Evolutionary conservation across 2,329 filamentous ascomycete genomes (phyloP).

Genomic region (Botryosphaeria dothidea): DNA sequence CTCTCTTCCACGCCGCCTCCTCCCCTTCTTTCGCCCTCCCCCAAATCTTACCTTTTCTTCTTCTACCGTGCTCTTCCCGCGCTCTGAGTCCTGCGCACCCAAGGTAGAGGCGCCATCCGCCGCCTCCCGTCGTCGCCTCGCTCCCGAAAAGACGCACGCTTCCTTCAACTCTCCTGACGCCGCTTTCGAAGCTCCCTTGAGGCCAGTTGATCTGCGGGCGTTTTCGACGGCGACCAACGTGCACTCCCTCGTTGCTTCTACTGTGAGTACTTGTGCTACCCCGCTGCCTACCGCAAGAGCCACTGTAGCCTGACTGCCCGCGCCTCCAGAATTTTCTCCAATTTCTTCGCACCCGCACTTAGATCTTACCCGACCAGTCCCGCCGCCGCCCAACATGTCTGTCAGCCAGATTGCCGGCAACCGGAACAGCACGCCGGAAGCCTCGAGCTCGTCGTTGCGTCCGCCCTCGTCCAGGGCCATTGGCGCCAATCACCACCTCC

Average conservation of each 20-base stretch:
- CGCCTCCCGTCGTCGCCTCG: constrained; percentile 10
- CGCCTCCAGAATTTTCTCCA: constrained; percentile 2
- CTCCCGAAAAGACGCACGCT: constrained; percentile 3
- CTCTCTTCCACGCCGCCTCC: constrained; percentile 8
- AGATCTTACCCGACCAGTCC: background rate
- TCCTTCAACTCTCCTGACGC: constrained; percentile 18
- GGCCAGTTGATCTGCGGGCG: constrained; percentile 21
- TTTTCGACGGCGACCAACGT: constrained; percentile 6
- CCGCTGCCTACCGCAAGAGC: background rate
- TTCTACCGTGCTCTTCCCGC: constrained; percentile 18
- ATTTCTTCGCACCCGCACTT: background rate
- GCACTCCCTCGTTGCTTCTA: constrained; percentile 8
- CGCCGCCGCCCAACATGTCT: constrained; percentile 42
- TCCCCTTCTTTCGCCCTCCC: constrained; percentile 1
- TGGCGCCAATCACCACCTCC: constrained; percentile 79
- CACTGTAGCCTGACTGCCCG: constrained; percentile 3
- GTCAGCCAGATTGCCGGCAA: constrained; percentile 60
- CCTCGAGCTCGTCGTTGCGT: constrained; percentile 77
- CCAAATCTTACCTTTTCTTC: constrained; percentile 18
- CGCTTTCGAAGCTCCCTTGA: constrained; percentile 20
- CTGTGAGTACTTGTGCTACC: constrained; percentile 4
- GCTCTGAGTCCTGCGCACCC: background rate
- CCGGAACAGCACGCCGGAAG: constrained; percentile 96
- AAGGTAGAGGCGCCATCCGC: constrained; percentile 10
- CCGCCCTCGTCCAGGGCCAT: constrained; percentile 78